Conservation (phyloP, 2,329 filamentous ascomycete genomes). For the Knufia petricola region DNA sequence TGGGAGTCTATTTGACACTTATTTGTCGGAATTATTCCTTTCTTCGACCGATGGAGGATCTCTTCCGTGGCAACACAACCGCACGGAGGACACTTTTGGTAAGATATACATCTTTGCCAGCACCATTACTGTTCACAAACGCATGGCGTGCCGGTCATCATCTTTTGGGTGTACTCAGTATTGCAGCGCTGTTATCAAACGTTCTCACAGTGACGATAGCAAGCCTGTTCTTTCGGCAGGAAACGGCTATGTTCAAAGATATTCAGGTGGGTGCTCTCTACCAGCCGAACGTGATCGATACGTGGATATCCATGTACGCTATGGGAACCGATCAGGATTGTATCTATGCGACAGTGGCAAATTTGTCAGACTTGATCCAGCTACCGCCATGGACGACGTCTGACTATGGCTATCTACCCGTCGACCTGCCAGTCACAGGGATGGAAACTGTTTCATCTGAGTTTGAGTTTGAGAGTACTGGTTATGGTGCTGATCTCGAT, state of each 20-base stretch:
- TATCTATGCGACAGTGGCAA: neutral
- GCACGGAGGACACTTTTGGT: slow-evolving; percentile 34
- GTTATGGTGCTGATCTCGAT: neutral
- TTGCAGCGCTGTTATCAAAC: slow-evolving; percentile 42
- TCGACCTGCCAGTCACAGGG: neutral
- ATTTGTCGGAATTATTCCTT: slow-evolving; percentile 46
- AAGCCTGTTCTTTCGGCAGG: slow-evolving; percentile 34
- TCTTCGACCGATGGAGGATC: slow-evolving; percentile 45
- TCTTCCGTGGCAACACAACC: slow-evolving; percentile 34
- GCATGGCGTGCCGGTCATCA: slow-evolving; percentile 40
- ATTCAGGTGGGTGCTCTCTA: neutral
- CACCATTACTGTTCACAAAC: slow-evolving; percentile 41
- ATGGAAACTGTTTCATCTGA: neutral
- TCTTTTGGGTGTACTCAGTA: slow-evolving; percentile 39
- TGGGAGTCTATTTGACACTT: slow-evolving; percentile 50
- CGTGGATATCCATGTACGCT: neutral
- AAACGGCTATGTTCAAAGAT: neutral
- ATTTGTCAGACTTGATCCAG: neutral
- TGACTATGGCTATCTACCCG: neutral
- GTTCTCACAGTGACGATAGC: slow-evolving; percentile 44
- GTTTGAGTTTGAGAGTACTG: neutral
- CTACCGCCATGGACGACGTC: slow-evolving; percentile 11
- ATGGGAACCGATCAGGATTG: neutral
- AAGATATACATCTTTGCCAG: slow-evolving; percentile 47
- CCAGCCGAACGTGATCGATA: neutral